Evolutionary conservation across 257 asterid genomes (phyloP).

Genomic region (Rhazya stricta): DNA sequence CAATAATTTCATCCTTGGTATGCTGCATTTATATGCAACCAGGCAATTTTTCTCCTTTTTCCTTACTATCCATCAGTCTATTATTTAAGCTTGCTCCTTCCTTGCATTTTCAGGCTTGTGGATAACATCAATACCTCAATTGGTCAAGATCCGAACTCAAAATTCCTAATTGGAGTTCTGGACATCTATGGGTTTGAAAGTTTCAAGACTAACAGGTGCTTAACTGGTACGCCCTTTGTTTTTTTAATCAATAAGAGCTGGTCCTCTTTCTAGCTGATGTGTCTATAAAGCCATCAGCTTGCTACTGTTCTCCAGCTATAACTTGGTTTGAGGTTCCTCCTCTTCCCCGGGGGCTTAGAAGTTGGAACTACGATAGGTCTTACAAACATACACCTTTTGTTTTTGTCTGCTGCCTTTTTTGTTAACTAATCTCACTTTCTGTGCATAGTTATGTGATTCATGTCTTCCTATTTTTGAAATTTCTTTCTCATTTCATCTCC

Average conservation of each 20-base stretch:
- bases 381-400: background rate
- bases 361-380: background rate
- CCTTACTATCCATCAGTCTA: background rate
- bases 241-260: constrained; percentile 15
- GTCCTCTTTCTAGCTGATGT: constrained; percentile 9
- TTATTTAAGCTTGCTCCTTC: constrained; percentile 4
- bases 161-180: constrained; percentile 48
- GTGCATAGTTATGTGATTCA: background rate
- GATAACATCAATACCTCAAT: constrained; percentile 44
- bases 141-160: constrained; percentile 47
- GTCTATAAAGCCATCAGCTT: background rate
- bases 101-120: constrained; percentile 39
- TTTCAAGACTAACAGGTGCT: constrained; percentile 66
- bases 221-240: constrained; percentile 36
- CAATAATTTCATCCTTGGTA: background rate
- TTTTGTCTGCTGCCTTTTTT: background rate
- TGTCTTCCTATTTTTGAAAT: background rate
- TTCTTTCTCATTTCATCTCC: background rate
- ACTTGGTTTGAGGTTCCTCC: background rate
- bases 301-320: background rate
- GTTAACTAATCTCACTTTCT: background rate
- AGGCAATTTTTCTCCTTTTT: background rate
- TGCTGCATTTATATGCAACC: constrained; percentile 1
- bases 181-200: constrained; percentile 55
- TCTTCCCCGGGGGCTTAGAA: background rate